Conservation (phyloP, 345 rosid species). For the Populus nigra region DNA sequence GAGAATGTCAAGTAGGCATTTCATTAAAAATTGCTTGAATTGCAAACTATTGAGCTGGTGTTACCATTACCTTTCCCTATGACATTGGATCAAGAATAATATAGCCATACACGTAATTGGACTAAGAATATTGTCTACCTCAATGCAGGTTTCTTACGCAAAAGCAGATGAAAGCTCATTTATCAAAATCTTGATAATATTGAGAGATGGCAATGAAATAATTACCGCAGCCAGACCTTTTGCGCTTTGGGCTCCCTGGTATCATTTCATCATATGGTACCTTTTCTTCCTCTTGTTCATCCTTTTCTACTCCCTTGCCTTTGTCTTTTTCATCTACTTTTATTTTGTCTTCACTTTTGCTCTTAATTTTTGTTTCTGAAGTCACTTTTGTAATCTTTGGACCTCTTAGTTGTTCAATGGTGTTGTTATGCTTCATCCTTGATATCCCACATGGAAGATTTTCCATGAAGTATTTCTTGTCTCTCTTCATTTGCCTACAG, state of each 20-base stretch:
- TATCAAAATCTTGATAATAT: background rate
- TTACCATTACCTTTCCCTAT: background rate
- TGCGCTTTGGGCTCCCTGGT: constrained; percentile 30
- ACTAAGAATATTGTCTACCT: background rate
- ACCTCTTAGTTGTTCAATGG: constrained; percentile 38
- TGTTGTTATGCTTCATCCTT: constrained; percentile 43
- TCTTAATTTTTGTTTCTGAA: constrained; percentile 2
- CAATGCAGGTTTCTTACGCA: background rate
- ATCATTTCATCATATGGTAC: constrained; percentile 60
- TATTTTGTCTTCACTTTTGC: background rate
- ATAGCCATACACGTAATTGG: background rate
- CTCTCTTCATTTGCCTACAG: constrained; percentile 57
- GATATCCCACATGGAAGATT: constrained; percentile 51
- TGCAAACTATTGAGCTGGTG: background rate
- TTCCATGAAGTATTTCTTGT: constrained; percentile 42
- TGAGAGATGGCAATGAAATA: background rate
- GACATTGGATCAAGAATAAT: background rate
- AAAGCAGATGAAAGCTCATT: background rate
- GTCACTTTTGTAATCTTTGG: constrained; percentile 6
- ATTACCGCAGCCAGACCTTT: constrained; percentile 29
- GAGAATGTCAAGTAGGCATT: background rate
- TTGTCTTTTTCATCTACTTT: background rate
- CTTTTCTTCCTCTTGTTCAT: background rate
- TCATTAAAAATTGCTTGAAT: background rate
- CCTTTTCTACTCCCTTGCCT: background rate